Evolutionary conservation across 257 asterid species (phyloP), one percentile per base, ranked within the genome.

Genomic region (Pogostemon cablin): DNA sequence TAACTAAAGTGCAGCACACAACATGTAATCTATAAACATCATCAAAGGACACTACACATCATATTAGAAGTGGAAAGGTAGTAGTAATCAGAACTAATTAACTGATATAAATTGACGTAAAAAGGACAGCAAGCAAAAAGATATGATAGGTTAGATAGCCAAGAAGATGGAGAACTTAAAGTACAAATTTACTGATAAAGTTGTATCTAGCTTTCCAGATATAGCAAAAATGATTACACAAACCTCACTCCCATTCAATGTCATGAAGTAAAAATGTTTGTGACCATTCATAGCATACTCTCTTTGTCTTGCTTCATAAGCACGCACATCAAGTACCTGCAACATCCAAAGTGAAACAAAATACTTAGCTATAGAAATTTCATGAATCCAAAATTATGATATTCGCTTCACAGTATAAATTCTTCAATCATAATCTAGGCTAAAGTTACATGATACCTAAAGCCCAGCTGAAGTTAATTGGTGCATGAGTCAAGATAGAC

Each of bases 231-330:
- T 20, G 62, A 73, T 67, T 37, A 74, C 17, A 54, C 88, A 37
- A 77, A 92, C 98, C 98, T 92, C 98, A 71, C 91, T 85, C 69
- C 96, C 95, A 78, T 88, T 92, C 78, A 92, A 81, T 42, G 98
- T 86, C 98, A 90, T 92, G 86, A 92, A 92, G 84, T 92, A 92
- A 83, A 92, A 92, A 86, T 92, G 98, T 65, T 71, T 88, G 76
- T 92, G 97, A 69, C 96, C 93, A 62, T 81, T 75, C 66, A 78
- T 43, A 65, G 95, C 98, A 80, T 92, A 92, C 59, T 88, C 91
- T 78, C 79, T 88, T 79, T 90, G 98, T 65, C 98, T 88, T n/a
- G 86, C 89, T 82, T 86, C 92, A 73, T 90, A 88, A 12, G 92
- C 81, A 74, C 75, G 92, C 81, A 90, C 75, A 77, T 88, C 97